phyloP scores from a whole-genome alignment of 768 basidiomycete species.

The Boletus sp. region DNA sequence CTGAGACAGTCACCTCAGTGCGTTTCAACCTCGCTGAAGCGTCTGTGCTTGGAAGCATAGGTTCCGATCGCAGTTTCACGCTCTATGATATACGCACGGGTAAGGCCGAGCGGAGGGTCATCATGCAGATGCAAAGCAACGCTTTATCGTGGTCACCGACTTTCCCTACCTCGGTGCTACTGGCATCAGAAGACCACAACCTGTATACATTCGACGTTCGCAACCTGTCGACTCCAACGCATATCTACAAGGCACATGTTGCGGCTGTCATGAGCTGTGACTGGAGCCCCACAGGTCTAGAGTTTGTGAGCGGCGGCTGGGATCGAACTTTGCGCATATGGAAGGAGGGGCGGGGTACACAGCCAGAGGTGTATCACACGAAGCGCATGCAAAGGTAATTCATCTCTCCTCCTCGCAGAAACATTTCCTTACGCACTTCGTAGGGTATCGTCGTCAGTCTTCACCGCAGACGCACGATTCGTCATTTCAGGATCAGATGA shows the following conservation, averaged over 20 bases:
- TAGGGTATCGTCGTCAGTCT: conserved; percentile 86
- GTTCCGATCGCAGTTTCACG: conserved; percentile 93
- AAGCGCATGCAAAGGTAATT: conserved; percentile 96
- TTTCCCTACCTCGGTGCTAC: conserved; percentile 84
- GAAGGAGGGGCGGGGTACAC: conserved; percentile 80
- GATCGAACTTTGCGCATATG: conserved; percentile 93
- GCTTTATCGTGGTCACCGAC: conserved; percentile 95
- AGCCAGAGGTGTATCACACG: conserved; percentile 92
- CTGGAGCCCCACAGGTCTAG: conserved; percentile 94
- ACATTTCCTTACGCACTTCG: neutral
- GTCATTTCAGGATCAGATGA: conserved; percentile 91
- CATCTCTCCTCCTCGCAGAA: neutral
- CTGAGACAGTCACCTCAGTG: conserved; percentile 85
- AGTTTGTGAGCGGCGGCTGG: conserved; percentile 96
- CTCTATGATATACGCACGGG: conserved; percentile 96
- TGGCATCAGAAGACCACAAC: conserved; percentile 99
- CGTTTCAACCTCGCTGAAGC: conserved; percentile 94
- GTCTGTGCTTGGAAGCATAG: conserved; percentile 91
- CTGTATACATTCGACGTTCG: conserved; percentile 97
- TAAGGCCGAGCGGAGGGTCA: conserved; percentile 86
- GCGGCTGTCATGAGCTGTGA: conserved; percentile 96
- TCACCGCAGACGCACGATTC: conserved; percentile 89
- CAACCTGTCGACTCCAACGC: conserved; percentile 73
- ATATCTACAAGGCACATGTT: conserved; percentile 97
- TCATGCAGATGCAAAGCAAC: conserved; percentile 95